phyloP scores from a whole-genome alignment of 176 grass and related monocot species.

The Rhynchospora tenuis region DNA sequence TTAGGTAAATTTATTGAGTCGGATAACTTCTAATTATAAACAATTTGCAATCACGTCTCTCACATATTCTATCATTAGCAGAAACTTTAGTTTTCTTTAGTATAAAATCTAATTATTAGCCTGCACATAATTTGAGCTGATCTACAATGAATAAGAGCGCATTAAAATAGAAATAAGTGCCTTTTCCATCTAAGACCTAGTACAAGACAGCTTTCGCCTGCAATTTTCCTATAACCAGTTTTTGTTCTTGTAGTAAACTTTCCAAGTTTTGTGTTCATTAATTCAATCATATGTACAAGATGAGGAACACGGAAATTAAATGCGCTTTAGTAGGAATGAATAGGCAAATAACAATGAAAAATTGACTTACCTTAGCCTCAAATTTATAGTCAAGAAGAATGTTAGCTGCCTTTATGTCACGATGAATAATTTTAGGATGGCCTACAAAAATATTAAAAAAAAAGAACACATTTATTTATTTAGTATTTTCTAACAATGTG shows the following conservation, averaged over 20 bases:
- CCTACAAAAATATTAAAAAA: slow-evolving; percentile 57
- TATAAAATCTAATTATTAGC: neutral
- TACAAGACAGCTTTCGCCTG: neutral
- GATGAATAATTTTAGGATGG: slow-evolving; percentile 89
- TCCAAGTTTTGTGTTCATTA: neutral
- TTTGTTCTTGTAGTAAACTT: neutral
- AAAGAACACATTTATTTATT: neutral
- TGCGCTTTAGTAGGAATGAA: neutral
- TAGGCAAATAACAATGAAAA: slow-evolving; percentile 21
- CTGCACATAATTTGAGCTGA: neutral
- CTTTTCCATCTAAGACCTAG: neutral
- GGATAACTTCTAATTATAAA: neutral
- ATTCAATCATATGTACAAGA: neutral
- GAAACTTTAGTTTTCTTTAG: neutral
- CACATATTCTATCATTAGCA: neutral
- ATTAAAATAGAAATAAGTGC: neutral
- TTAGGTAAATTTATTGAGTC: too few species aligned
- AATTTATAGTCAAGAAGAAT: slow-evolving; percentile 93
- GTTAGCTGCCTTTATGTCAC: slow-evolving; percentile 86
- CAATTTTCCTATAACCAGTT: neutral
- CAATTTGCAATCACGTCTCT: neutral
- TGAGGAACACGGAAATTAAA: neutral
- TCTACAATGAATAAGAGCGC: neutral
- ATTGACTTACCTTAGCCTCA: slow-evolving; percentile 64
- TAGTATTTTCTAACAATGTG: neutral